These are phyloP conservation scores for Neurospora sp. DNA, from an alignment of 2,329 filamentous ascomycete species.

Conservation along the genomic window DNA sequence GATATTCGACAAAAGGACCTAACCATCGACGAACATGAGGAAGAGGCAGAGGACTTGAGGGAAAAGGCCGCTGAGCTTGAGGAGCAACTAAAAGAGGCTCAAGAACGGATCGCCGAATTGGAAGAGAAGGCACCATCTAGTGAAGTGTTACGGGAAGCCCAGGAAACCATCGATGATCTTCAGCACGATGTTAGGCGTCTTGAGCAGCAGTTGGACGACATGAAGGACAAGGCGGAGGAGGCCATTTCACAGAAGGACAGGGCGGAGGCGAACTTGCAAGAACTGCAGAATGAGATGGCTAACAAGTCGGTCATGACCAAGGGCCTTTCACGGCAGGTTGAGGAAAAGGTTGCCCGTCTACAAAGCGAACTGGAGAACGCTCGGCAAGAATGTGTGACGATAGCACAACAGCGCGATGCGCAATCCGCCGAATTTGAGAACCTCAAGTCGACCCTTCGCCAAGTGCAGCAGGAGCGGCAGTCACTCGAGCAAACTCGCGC, in stretches of 20 bases:
- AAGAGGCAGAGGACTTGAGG: slow-evolving; percentile 61
- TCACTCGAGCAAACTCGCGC: slow-evolving; percentile 26
- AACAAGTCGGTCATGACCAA: slow-evolving; percentile 72
- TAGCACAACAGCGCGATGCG: slow-evolving; percentile 41
- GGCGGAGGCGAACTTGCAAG: slow-evolving; percentile 50
- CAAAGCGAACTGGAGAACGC: slow-evolving; percentile 55
- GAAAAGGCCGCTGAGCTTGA: slow-evolving; percentile 39
- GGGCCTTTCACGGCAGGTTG: slow-evolving; percentile 63
- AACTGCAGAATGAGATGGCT: slow-evolving; percentile 66
- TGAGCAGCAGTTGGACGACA: slow-evolving; percentile 44
- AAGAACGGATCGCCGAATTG: slow-evolving; percentile 41
- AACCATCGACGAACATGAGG: slow-evolving; percentile 62
- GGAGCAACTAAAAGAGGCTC: slow-evolving; percentile 29
- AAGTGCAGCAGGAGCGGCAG: slow-evolving; percentile 34
- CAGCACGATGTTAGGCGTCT: slow-evolving; percentile 44
- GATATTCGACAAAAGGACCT: slow-evolving; percentile 69
- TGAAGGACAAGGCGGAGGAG: slow-evolving; percentile 44
- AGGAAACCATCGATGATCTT: slow-evolving; percentile 48
- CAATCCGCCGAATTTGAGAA: slow-evolving; percentile 37
- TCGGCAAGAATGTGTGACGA: slow-evolving; percentile 36
- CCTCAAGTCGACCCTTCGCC: slow-evolving; percentile 34
- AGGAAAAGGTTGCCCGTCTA: slow-evolving; percentile 58
- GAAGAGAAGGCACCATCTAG: slow-evolving; percentile 45
- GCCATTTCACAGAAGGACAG: slow-evolving; percentile 45
- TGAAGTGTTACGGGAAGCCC: slow-evolving; percentile 46